These are phyloP conservation scores for Magnaporthales sp. DNA, from an alignment of 2,329 filamentous ascomycete genomes.

Conservation along the genomic window DNA sequence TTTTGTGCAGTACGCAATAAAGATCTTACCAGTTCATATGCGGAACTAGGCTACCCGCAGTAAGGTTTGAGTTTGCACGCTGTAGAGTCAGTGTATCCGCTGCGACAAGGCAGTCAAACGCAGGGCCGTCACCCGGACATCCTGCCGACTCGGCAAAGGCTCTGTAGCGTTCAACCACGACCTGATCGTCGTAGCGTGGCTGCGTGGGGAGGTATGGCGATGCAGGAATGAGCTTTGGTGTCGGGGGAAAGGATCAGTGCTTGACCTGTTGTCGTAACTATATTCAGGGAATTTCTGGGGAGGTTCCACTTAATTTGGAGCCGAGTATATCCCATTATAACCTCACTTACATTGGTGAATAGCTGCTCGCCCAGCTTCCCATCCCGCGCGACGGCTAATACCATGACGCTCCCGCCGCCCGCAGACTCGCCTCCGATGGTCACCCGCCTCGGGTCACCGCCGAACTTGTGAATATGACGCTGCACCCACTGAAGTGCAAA, in stretches of 20 bases:
- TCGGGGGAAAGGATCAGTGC: background rate
- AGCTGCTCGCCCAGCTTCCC: slow-evolving; percentile 20
- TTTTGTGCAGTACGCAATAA: background rate
- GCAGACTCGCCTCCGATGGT: slow-evolving; percentile 48
- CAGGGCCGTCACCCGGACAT: slow-evolving; percentile 21
- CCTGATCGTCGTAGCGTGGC: slow-evolving; percentile 34
- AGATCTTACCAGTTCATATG: slow-evolving; percentile 13
- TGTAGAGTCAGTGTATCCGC: slow-evolving; percentile 20
- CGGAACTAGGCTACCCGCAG: slow-evolving; percentile 7
- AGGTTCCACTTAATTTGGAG: too few species aligned
- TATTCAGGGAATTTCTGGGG: too few species aligned
- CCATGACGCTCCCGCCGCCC: slow-evolving; percentile 39
- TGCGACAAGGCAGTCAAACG: slow-evolving; percentile 15
- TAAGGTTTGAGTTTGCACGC: slow-evolving; percentile 14
- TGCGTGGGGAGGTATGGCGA: slow-evolving; percentile 38
- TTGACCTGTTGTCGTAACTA: too few species aligned
- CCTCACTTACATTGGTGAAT: slow-evolving; percentile 27
- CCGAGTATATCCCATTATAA: too few species aligned
- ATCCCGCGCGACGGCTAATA: slow-evolving; percentile 16
- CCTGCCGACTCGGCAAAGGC: slow-evolving; percentile 31
- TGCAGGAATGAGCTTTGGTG: slow-evolving; percentile 5
- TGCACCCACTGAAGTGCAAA: slow-evolving; percentile 45
- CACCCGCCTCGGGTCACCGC: slow-evolving; percentile 41
- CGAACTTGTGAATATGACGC: slow-evolving; percentile 40
- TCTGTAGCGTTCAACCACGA: slow-evolving; percentile 35